Conservation (phyloP, 2,329 filamentous ascomycete species). For the Cytospora schulzeri region DNA sequence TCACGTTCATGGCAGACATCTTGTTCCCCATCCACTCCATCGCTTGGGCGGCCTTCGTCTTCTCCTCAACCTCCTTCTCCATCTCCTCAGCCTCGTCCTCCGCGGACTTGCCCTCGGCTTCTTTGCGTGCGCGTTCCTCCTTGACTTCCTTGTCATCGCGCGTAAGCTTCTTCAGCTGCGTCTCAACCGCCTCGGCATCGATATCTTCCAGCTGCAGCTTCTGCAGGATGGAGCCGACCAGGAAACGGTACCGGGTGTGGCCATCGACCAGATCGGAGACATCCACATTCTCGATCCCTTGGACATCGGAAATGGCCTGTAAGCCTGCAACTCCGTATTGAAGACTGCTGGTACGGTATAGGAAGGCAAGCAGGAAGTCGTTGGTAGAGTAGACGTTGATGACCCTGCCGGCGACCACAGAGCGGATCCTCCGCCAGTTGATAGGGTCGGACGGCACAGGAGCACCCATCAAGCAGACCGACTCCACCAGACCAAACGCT, state of each 20-base stretch:
- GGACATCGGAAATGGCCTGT: constrained; percentile 70
- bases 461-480: constrained; percentile 79
- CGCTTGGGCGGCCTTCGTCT: constrained; percentile 5
- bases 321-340: constrained; percentile 84
- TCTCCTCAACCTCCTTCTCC: constrained; percentile 23
- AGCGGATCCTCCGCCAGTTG: constrained; percentile 76
- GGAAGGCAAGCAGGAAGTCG: constrained; percentile 83
- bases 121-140: constrained; percentile 22
- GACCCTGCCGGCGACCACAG: constrained; percentile 77
- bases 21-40: constrained; percentile 21
- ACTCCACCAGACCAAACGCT: constrained; percentile 83
- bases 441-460: constrained; percentile 72
- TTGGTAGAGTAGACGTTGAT: constrained; percentile 89
- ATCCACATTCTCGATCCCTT: constrained; percentile 62
- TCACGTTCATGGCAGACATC: constrained; percentile 15
- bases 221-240: constrained; percentile 53
- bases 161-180: constrained; percentile 26
- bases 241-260: constrained; percentile 41
- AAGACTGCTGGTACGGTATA: constrained; percentile 82
- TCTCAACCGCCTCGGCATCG: constrained; percentile 20
- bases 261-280: constrained; percentile 52
- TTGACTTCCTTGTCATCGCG: constrained; percentile 25
- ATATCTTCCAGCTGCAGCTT: constrained; percentile 24
- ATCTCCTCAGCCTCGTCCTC: constrained; percentile 25
- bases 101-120: constrained; percentile 20